Percentiles rank a stretch among this genome's conserved stretches.
Evolutionary conservation across 345 rosid genomes (phyloP).

Genomic region (Dipteronia sinensis): DNA sequence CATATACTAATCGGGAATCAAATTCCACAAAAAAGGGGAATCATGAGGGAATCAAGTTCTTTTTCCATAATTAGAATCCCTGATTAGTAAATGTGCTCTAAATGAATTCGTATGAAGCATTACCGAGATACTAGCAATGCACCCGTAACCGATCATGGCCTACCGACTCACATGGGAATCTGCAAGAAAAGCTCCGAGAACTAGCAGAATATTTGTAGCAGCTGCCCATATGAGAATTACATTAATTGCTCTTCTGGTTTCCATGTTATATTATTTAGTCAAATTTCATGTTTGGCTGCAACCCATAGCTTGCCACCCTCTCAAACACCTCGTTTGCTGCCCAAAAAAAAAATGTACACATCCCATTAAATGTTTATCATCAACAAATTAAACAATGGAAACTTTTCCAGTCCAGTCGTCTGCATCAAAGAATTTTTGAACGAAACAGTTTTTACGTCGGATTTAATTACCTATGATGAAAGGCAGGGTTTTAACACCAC

Average conservation of each 20-base stretch:
- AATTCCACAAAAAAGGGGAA: too few species aligned
- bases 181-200: slow-evolving; percentile 59
- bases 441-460: too few species aligned
- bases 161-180: slow-evolving; percentile 68
- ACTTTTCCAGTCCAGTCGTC: too few species aligned
- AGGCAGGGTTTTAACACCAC: slow-evolving; percentile 53
- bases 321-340: slow-evolving; percentile 59
- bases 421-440: too few species aligned
- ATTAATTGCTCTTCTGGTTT: slow-evolving; percentile 42
- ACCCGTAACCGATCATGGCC: slow-evolving; percentile 54
- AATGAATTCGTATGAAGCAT: not conserved
- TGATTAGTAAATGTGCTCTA: too few species aligned
- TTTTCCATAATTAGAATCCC: too few species aligned
- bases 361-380: not conserved
- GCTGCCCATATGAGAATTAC: slow-evolving; percentile 63
- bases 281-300: slow-evolving; percentile 60
- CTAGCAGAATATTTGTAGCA: slow-evolving; percentile 51
- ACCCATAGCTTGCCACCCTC: slow-evolving; percentile 24
- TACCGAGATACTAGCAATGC: slow-evolving; percentile 52
- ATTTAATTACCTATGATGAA: slow-evolving; percentile 56
- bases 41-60: too few species aligned
- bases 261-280: slow-evolving; percentile 54
- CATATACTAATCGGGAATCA: too few species aligned
- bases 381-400: too few species aligned
- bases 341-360: not conserved